A percentile compares a stretch with the other conserved stretches of the same genome.
phyloP scores from a whole-genome alignment of 2,329 filamentous ascomycete genomes.

The Trichophyton simii region DNA sequence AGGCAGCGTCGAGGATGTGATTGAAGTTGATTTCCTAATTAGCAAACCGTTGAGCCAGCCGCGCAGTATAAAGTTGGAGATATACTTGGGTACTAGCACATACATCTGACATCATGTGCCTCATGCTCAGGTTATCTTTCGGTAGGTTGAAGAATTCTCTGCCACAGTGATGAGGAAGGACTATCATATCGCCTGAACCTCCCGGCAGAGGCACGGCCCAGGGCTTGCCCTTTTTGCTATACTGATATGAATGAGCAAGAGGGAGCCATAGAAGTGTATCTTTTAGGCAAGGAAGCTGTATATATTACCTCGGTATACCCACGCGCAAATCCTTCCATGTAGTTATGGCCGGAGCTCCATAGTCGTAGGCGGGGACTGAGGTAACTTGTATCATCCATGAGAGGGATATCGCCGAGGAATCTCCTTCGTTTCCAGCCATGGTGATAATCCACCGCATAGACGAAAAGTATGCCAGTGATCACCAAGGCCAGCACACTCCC shows the following conservation, averaged over 20 bases:
- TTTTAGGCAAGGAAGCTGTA: neutral
- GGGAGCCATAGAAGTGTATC: neutral
- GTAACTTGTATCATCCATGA: constrained; percentile 3
- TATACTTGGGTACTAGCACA: neutral
- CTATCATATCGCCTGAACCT: neutral
- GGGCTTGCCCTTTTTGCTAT: constrained; percentile 1
- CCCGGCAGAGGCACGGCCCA: neutral
- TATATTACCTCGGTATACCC: neutral
- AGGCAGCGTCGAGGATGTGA: neutral
- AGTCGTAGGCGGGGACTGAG: neutral
- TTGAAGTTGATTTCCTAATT: neutral
- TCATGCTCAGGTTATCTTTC: neutral
- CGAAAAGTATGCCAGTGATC: neutral
- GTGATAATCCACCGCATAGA: neutral
- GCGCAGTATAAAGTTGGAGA: too few relatives aligned
- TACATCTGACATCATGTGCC: constrained; percentile 1
- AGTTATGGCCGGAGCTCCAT: neutral
- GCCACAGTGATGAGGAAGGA: neutral
- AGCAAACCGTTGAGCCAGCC: neutral
- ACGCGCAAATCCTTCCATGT: neutral
- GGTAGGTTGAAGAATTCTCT: neutral
- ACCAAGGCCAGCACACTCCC: neutral
- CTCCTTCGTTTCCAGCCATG: constrained; percentile 1
- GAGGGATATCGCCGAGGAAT: neutral
- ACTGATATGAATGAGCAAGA: neutral